Evolutionary conservation across 2,329 filamentous ascomycete genomes (phyloP).

Genomic region (Pseudogymnoascus sp.): DNA sequence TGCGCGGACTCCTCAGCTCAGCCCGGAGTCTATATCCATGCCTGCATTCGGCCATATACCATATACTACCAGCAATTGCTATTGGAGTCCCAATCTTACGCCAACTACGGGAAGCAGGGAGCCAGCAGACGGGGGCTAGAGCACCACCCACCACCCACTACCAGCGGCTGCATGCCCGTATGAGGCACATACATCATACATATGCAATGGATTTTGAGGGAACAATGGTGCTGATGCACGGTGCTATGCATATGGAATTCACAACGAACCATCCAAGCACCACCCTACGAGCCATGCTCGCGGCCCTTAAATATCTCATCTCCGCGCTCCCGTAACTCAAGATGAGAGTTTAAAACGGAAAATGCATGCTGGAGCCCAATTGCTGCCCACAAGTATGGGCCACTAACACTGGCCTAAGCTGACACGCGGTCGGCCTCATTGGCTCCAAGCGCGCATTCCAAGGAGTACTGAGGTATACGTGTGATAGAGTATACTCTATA

Average conservation of each 20-base stretch:
- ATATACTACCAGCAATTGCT: not conserved
- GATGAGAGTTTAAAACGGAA: not conserved
- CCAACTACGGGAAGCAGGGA: conserved; percentile 5
- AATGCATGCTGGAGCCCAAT: not conserved
- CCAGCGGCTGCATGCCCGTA: not conserved
- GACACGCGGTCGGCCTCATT: conserved; percentile 5
- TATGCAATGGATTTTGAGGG: conserved; percentile 1
- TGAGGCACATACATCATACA: conserved; percentile 4
- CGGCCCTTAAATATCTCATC: not conserved
- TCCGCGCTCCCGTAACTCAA: not conserved
- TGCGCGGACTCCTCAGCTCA: not conserved
- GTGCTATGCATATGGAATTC: conserved; percentile 1
- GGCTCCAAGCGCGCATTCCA: conserved; percentile 4
- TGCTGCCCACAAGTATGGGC: not conserved
- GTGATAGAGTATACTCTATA: conserved; percentile 2
- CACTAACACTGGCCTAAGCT: not conserved
- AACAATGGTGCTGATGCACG: not conserved
- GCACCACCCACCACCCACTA: not conserved
- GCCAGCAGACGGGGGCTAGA: not conserved
- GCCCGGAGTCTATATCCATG: not conserved
- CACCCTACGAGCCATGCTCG: not conserved
- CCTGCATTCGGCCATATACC: not conserved
- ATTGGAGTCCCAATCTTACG: not conserved
- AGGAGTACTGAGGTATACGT: not conserved
- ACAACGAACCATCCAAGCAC: not conserved